These are phyloP conservation scores for Oehlia diaphana DNA, from an alignment of 192 early-diverging fungal species.

Conservation along the genomic window DNA sequence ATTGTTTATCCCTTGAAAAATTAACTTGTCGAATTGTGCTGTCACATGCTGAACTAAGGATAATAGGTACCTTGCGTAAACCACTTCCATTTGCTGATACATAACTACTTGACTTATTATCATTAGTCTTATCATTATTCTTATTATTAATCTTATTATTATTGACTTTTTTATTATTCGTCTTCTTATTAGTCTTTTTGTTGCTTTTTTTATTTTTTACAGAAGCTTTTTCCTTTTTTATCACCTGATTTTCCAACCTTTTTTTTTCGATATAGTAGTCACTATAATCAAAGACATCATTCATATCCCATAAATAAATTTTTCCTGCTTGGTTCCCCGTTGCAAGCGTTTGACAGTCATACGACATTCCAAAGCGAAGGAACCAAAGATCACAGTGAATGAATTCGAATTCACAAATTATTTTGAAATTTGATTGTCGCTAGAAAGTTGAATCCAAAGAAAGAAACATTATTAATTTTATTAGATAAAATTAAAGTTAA, in stretches of 20 bases:
- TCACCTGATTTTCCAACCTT: too few relatives aligned
- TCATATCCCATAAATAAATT: constrained; percentile 24
- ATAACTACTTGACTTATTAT: too few relatives aligned
- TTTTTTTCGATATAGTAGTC: too few relatives aligned
- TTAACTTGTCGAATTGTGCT: constrained; percentile 16
- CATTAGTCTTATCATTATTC: too few relatives aligned
- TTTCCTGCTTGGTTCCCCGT: constrained; percentile 21
- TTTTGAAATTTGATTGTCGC: constrained; percentile 15
- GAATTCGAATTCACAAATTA: constrained; percentile 28
- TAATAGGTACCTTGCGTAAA: neutral
- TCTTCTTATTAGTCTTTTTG: too few relatives aligned
- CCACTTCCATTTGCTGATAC: neutral
- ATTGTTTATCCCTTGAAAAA: constrained; percentile 16
- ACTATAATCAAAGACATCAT: constrained; percentile 3
- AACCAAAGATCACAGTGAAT: constrained; percentile 29
- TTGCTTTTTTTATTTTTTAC: too few relatives aligned
- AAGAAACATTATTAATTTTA: neutral
- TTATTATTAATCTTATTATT: too few relatives aligned
- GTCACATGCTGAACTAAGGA: neutral
- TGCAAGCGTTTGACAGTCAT: constrained; percentile 1
- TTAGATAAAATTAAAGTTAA: neutral
- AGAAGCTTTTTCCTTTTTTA: too few relatives aligned
- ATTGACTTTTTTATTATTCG: too few relatives aligned
- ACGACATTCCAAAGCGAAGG: constrained; percentile 21
- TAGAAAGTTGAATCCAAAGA: neutral